Base-by-base conservation (phyloP, 495 filamentous ascomycete species). In the Podospora appendiculata region DNA sequence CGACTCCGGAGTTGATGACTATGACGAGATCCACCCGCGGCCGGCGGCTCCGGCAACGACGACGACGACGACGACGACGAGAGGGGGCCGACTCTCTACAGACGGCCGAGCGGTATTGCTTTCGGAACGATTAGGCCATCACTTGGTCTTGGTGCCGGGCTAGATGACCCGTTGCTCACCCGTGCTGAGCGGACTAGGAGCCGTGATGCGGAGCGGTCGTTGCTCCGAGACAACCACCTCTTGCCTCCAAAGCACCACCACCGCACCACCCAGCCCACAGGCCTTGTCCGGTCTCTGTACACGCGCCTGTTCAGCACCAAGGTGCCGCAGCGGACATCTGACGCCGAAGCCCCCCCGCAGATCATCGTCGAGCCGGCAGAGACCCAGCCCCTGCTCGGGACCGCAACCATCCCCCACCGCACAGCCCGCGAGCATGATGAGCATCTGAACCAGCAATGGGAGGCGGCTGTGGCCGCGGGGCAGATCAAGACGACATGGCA, bases 401-500 rank as follows among this genome's bases (percentile, higher is more conserved):
- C 32, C 10, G 44, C 16, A n/a, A 16, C 51, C 39, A 6, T n/a
- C 7, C 8, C 3, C 13, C 11, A 8, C 16, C 14, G 16, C 13
- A 8, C 19, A n/a, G 17, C 11, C 52, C 25, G 25, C 8, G 47
- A 53, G 8, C 52, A 58, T 34, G 46, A 59, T 34, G 74, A 72
- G 39, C 61, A 70, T 32, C 50, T 77, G 38, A 69, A 78, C 55
- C 64, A 76, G 43, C 84, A 87, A 68, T 96, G 89, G 89, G 85
- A 90, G 48, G 85, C 86, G 39, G 89, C 89, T 3, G 87, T 93
- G 13, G 74, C 78, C 0, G 78, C 82, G 3, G 89, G 88, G 2
- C 72, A 76, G 54, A 90, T 95, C 55, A 80, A 85, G 48, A 95
- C 90, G 5, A 90, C 89, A 2, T 95, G 89, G 87, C 82, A 83